These are phyloP conservation scores for Termitomyces sp. DNA, from an alignment of 768 basidiomycete genomes.

Conservation along the genomic window DNA sequence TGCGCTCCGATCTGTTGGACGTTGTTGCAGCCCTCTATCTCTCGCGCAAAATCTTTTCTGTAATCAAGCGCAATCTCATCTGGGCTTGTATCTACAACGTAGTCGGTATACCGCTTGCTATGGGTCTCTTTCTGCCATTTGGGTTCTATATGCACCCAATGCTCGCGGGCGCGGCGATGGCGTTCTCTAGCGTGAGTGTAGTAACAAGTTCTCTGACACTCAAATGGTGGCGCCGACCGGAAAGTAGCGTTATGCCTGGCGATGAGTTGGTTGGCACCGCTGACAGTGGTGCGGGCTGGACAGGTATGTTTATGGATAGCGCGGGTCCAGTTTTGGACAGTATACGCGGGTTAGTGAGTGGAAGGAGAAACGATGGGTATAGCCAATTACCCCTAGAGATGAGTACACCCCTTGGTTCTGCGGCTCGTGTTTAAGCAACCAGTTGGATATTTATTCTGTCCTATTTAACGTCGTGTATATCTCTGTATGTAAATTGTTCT, in stretches of 20 bases:
- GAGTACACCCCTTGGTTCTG: slow-evolving; percentile 22
- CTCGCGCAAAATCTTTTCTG: slow-evolving; percentile 81
- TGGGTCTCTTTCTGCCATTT: slow-evolving; percentile 93
- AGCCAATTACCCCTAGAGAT: slow-evolving; percentile 72
- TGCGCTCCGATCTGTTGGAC: slow-evolving; percentile 95
- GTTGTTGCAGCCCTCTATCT: slow-evolving; percentile 96
- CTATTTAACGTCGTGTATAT: background rate
- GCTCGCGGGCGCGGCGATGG: slow-evolving; percentile 99
- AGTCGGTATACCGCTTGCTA: slow-evolving; percentile 92
- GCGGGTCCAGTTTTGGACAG: slow-evolving; percentile 37
- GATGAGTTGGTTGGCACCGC: slow-evolving; percentile 22
- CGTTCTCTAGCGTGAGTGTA: slow-evolving; percentile 94
- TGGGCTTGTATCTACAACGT: slow-evolving; percentile 98
- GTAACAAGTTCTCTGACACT: slow-evolving; percentile 87
- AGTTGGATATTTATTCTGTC: slow-evolving; percentile 8
- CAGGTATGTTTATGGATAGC: slow-evolving; percentile 47
- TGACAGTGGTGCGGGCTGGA: slow-evolving; percentile 36
- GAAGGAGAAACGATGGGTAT: slow-evolving; percentile 51
- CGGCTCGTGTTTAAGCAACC: slow-evolving; percentile 4
- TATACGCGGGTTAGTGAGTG: slow-evolving; percentile 38
- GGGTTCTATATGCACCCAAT: slow-evolving; percentile 95
- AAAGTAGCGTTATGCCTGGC: slow-evolving; percentile 66
- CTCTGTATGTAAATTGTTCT: background rate
- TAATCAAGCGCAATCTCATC: slow-evolving; percentile 88
- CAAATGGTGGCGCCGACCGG: slow-evolving; percentile 78